Evolutionary conservation across 2,329 filamentous ascomycete species (phyloP), one percentile per base, ranked within the genome.

Genomic region (Alternaria ethzedia): DNA sequence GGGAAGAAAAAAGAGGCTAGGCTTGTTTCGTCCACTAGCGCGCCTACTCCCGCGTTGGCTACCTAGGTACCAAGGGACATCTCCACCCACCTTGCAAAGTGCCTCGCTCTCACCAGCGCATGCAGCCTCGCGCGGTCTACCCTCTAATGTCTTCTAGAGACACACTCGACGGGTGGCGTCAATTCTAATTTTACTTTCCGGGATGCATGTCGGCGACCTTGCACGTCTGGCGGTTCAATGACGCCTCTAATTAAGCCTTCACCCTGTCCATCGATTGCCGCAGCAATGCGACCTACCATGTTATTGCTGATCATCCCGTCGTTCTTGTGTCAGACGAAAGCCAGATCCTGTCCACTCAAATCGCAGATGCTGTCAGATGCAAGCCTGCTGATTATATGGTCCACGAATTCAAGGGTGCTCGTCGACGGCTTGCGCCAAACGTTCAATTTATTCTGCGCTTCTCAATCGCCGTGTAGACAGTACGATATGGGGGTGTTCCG

Each of bases 1-100:
- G 30, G 23, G 44, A 52, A 32, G 47, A 36, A 65, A 63, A 52
- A 60, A 60, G 17, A 51, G 41, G 54, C 60, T 66, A 66, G 43
- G 17, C 56, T 43, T 28, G 10, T 57, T 66, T 54, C 46, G 43
- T 28, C 49, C 58, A 56, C 61, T 64, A 67, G 58, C 55, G 59
- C 55, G 55, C 55, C 51, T 64, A 30, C 32, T 59, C 43, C 60
- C 56, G 60, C 43, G 25, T 23, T 12, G 15, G 32, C 26, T 30
- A 41, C 32, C 36, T 12, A 20, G 32, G 20, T 30, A 41, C 46
- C 36, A 41, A 17, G 15, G 36, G 36, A 41, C 46, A 20, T 44
- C 13, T 32, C 17, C 30, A n/a, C 50, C 17, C 20, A 28, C 21
- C 52, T 20, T 30, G 41, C 36, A 41, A 41, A n/a, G 36, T 41